A percentile compares a stretch with the other conserved stretches of the same genome.
These are phyloP conservation scores for Apiospora saccharicola DNA, from an alignment of 2,329 filamentous ascomycete species.

Conservation along the genomic window DNA sequence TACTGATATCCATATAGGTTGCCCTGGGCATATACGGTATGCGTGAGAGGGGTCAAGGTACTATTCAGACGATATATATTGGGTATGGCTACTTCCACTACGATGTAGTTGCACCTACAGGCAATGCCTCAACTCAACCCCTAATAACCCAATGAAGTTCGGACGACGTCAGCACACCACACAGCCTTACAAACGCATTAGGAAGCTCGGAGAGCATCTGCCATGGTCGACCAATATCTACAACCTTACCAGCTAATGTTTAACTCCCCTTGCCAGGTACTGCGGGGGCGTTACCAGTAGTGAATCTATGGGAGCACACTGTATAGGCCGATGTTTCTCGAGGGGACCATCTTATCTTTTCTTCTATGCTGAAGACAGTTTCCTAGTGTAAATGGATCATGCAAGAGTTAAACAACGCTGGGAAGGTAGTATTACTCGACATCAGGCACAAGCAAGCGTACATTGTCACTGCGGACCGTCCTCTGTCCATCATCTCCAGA, in stretches of 20 bases:
- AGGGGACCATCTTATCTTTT: too few relatives aligned
- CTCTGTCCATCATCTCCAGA: not conserved
- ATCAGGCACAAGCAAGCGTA: not conserved
- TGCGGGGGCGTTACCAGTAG: too few relatives aligned
- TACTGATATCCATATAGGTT: too few relatives aligned
- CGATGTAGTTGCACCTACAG: not conserved
- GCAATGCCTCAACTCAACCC: not conserved
- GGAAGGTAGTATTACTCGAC: too few relatives aligned
- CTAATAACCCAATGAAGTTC: not conserved
- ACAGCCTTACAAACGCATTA: not conserved
- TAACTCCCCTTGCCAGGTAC: too few relatives aligned
- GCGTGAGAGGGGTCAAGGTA: not conserved
- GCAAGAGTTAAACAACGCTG: too few relatives aligned
- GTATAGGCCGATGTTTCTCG: too few relatives aligned
- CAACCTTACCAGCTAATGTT: too few relatives aligned
- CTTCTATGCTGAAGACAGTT: too few relatives aligned
- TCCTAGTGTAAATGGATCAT: too few relatives aligned
- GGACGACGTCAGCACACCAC: not conserved
- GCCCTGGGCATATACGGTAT: not conserved
- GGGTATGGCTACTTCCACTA: not conserved
- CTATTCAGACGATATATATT: not conserved
- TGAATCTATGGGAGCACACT: too few relatives aligned
- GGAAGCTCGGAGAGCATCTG: not conserved
- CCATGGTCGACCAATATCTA: not conserved
- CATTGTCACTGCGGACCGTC: not conserved